Percentiles rank a stretch among this genome's conserved stretches.
phyloP scores from a whole-genome alignment of 2,329 filamentous ascomycete genomes.

The Cladosporium cucumerinum region DNA sequence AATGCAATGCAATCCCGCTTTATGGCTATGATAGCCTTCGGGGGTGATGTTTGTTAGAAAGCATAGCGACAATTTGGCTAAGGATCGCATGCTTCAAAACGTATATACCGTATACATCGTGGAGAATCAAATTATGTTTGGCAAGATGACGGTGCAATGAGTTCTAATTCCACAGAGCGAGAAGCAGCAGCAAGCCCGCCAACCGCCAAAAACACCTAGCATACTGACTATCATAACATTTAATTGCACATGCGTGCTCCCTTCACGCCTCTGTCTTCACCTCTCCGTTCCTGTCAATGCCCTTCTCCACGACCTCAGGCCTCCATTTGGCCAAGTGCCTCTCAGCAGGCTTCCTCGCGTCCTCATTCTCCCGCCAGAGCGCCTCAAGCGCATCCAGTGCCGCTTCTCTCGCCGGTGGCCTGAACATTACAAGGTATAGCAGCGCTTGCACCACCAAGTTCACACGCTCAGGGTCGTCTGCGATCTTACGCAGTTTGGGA shows the following conservation, averaged over 20 bases:
- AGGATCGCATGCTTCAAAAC: no score
- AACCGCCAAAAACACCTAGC: not conserved
- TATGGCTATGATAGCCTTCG: not conserved
- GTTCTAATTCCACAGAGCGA: not conserved
- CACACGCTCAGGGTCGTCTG: constrained; percentile 62
- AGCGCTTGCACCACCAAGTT: constrained; percentile 56
- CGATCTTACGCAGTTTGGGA: constrained; percentile 63
- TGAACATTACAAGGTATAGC: constrained; percentile 57
- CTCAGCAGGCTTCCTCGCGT: constrained; percentile 46
- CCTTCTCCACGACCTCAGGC: constrained; percentile 44
- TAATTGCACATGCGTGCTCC: not conserved
- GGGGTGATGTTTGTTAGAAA: not conserved
- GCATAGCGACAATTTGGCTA: not conserved
- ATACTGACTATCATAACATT: not conserved
- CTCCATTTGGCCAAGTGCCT: constrained; percentile 57
- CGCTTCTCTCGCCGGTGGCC: constrained; percentile 57
- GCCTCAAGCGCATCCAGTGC: constrained; percentile 57
- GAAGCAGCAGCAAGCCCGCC: not conserved
- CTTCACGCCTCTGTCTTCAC: constrained; percentile 21
- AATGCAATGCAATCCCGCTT: not conserved
- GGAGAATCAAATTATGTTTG: no score
- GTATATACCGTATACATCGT: no score
- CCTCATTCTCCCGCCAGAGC: constrained; percentile 53
- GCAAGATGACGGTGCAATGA: not conserved
- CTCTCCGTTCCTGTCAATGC: constrained; percentile 14